These are phyloP conservation scores for Fermentozyma sake DNA, from an alignment of 1,139 yeast species.

Conservation along the genomic window DNA sequence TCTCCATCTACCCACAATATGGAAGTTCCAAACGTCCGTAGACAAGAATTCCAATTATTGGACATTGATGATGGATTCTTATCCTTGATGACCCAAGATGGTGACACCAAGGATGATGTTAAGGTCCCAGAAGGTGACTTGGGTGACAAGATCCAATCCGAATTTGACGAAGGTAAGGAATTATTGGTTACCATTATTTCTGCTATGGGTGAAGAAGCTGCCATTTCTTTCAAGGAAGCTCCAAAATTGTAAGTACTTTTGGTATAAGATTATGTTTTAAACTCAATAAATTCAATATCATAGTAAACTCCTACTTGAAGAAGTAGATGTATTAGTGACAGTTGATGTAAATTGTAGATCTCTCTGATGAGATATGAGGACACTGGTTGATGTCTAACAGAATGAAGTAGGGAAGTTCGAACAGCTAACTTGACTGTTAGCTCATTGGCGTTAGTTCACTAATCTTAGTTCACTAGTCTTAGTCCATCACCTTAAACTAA, in stretches of 20 bases:
- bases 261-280: too few species aligned
- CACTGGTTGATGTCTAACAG: too few species aligned
- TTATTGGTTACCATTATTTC: conserved; percentile 91
- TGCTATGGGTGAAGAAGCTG: conserved; percentile 99
- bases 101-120: conserved; percentile 99
- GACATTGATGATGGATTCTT: conserved; percentile 98
- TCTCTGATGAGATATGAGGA: too few species aligned
- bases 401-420: too few species aligned
- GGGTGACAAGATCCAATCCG: conserved; percentile 87
- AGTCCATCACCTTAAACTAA: too few species aligned
- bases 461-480: too few species aligned
- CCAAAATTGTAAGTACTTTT: conserved; percentile 54
- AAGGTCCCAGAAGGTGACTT: conserved; percentile 96
- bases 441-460: too few species aligned
- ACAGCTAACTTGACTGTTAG: too few species aligned
- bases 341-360: too few species aligned
- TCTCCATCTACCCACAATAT: conserved; percentile 99
- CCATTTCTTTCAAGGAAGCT: conserved; percentile 96
- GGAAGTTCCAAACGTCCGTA: conserved; percentile 97
- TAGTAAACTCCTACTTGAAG: too few species aligned
- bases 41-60: conserved; percentile 95
- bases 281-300: too few species aligned
- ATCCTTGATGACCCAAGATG: conserved; percentile 93
- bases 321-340: too few species aligned
- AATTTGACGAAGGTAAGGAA: conserved; percentile 97